A percentile compares a stretch with the other conserved stretches of the same genome.
These are phyloP conservation scores for Inonotus hispidus DNA, from an alignment of 1,284 basidiomycete genomes.

Conservation along the genomic window DNA sequence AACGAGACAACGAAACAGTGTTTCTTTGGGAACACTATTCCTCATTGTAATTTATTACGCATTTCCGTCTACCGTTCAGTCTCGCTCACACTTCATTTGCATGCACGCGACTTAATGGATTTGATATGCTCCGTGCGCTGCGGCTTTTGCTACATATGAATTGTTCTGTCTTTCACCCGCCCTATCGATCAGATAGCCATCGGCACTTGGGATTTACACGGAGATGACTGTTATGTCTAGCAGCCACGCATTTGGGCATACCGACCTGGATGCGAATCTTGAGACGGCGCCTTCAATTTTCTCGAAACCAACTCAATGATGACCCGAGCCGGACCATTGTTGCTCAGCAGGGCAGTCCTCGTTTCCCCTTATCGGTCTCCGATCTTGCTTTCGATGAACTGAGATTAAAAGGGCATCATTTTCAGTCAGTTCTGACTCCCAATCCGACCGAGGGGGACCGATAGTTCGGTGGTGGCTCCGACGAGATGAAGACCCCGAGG, in stretches of 20 bases:
- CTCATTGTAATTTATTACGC: neutral
- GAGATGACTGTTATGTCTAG: neutral
- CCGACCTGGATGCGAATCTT: neutral
- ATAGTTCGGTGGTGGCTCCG: neutral
- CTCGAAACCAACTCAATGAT: neutral
- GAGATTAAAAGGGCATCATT: neutral
- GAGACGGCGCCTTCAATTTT: neutral
- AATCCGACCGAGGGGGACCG: neutral
- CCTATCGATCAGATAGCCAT: constrained; percentile 2
- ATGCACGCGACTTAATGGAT: neutral
- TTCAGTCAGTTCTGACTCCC: neutral
- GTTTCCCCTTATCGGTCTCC: neutral
- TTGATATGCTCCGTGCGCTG: neutral
- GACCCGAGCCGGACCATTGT: neutral
- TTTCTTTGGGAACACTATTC: neutral
- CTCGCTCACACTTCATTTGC: neutral
- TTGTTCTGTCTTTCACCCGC: neutral
- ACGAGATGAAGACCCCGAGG: neutral
- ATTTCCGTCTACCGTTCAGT: neutral
- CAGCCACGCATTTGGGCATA: neutral
- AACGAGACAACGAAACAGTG: neutral
- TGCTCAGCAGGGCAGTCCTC: neutral
- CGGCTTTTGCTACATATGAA: neutral
- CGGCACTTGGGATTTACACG: neutral
- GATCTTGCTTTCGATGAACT: neutral